phyloP scores from a whole-genome alignment of 108 stramenopile genomes.

The Phaeodactylum tricornutum region DNA sequence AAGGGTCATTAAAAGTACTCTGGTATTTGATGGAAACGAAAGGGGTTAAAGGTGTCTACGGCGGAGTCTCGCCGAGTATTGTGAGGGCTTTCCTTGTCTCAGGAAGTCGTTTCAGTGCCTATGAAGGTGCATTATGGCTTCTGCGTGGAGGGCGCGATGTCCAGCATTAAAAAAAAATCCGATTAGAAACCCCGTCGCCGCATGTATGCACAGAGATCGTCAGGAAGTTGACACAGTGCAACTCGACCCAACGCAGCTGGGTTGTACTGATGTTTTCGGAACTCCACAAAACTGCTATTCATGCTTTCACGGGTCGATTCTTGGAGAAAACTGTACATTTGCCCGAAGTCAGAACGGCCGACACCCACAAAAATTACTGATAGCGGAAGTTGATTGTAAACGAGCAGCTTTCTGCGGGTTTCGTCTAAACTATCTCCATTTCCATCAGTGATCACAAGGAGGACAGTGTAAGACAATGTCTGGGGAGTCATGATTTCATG shows the following conservation, averaged over 20 bases:
- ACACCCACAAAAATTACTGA: slow-evolving; percentile 82
- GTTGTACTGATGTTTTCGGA: no score
- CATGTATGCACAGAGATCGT: no score
- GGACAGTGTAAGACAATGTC: slow-evolving; percentile 63
- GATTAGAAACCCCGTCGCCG: no score
- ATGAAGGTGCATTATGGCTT: slow-evolving; percentile 69
- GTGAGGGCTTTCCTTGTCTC: slow-evolving; percentile 83
- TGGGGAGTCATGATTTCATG: slow-evolving; percentile 35
- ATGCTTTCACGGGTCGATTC: no score
- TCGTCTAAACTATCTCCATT: slow-evolving; percentile 65
- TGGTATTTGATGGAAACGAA: slow-evolving; percentile 39
- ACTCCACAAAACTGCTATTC: no score
- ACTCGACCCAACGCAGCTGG: no score
- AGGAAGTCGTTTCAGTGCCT: slow-evolving; percentile 82
- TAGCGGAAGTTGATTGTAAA: slow-evolving; percentile 51
- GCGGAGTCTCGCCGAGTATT: slow-evolving; percentile 75
- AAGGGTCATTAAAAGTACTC: slow-evolving; percentile 34
- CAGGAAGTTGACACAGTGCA: no score
- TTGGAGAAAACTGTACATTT: no score
- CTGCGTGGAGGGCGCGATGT: no score
- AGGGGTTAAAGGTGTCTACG: slow-evolving; percentile 71
- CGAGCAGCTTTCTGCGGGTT: slow-evolving; percentile 36
- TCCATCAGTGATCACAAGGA: slow-evolving; percentile 89
- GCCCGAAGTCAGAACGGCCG: slow-evolving; percentile 76
- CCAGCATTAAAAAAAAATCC: no score